Evolutionary conservation across 116 monocot genomes (phyloP), one percentile per base, ranked within the genome.

Genomic region (Papilionanthe hybrid): DNA sequence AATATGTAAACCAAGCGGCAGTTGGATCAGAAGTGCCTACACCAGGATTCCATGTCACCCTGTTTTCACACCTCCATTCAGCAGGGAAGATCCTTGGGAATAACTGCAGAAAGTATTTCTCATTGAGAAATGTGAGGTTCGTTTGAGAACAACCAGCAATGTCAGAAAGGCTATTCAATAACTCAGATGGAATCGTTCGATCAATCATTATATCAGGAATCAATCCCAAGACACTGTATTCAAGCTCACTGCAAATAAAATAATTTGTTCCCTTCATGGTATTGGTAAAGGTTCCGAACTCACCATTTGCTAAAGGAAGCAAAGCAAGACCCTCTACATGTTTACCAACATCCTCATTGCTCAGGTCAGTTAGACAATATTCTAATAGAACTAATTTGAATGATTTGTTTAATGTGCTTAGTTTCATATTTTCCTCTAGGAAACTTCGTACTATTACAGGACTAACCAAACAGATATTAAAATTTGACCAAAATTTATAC

Each of bases 251-350:
- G 85, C 99, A 95, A 29, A 95, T 80, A 86, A 84, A 95, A 82
- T 88, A 88, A 49, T 82, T 55, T 11, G 76, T 47, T n/a, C 80
- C 88, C 53, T 85, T 77, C 20, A 88, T 90, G 53, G 72, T 48
- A n/a, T 78, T 84, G 56, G 85, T 84, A 81, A 99, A 77, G 41
- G 75, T 53, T 55, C 90, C 93, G 90, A 93, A 99, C 42, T 89
- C 79, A 41, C 87, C 89, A 90, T 85, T 88, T 88, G 93, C 99
- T 79, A 99, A 86, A 72, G 99, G 99, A 86, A 99, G 80, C 80
- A 99, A 88, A 37, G 90, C 85, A 80, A 99, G 84, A 8, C 93
- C 95, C 84, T 82, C 83, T 78, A 79, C 80, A 86, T 89, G 55
- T 78, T 84, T 85, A 81, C 87, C 87, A 68, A 90, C 86, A 83